Evolutionary conservation across 805 yeast genomes (phyloP), one percentile per base, ranked within the genome.

Genomic region (Barnettozyma sp.): DNA sequence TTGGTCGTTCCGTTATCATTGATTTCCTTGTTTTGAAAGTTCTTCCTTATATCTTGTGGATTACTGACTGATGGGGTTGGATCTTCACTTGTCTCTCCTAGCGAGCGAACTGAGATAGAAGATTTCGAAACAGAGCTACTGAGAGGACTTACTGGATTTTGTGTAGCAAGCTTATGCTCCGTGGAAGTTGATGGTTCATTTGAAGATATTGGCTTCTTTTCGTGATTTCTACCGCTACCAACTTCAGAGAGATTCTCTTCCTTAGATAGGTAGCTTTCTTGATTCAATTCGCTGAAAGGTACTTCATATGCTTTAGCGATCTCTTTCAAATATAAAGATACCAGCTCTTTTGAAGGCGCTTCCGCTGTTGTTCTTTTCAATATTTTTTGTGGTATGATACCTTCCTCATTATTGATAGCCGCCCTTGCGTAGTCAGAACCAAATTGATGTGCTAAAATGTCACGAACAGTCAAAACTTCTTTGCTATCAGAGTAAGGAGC

Each of bases 241-340:
- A 58, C 65, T 12, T 55, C 65, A 18, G 49, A 60, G 9, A 43
- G 58, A 22, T 44, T 52, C 10, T 44, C 50, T 6, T 41, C 52
- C 7, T 44, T 45, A 11, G 14, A 33, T 7, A n/a, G n/a, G n/a
- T 33, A 58, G 4, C 49, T 49, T 3, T 40, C 56, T 3, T 44
- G 53, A 10, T 50, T 58, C 4, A 76, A 54, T 11, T 76, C 79
- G 22, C 84, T 76, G 49, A 76, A 87, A 1, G 86, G 82, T 0
- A 78, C 92, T 16, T 70, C 68, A 50, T 87, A 86, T 0, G 94
- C 82, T 34, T 66, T 66, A 1, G 95, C 94, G 42, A 86, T 86
- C 51, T 86, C 96, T 36, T 71, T 63, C 42, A 87, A 62, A 49
- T 87, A 87, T 40, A 82, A 57, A 12, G 69, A 66, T 2, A 86